Percentiles rank a stretch among this genome's conserved stretches.
Evolutionary conservation across 2,329 filamentous ascomycete species (phyloP).

Genomic region (Sporothrix pallida): DNA sequence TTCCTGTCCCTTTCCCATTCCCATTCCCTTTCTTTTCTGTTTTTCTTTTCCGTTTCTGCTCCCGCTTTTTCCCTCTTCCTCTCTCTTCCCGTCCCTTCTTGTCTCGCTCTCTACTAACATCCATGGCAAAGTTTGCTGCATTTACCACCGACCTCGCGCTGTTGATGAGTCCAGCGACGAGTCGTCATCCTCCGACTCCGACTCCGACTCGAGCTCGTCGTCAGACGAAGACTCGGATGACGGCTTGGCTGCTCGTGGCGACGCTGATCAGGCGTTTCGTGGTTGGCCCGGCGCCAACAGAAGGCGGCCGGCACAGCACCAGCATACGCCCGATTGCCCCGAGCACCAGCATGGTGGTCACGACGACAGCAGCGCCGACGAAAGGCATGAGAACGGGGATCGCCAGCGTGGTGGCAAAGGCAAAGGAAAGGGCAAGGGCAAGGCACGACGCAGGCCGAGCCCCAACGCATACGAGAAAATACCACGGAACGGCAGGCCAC

Average conservation of each 20-base stretch:
- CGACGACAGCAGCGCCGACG: conserved; percentile 45
- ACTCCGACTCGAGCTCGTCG: conserved; percentile 63
- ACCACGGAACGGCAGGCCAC: conserved; percentile 54
- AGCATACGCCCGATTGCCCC: conserved; percentile 46
- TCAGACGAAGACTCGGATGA: conserved; percentile 43
- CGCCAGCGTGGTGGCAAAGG: not conserved
- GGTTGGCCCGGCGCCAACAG: conserved; percentile 36
- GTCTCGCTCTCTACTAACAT: no score
- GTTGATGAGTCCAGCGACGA: conserved; percentile 83
- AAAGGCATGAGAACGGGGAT: conserved; percentile 42
- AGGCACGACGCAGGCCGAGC: conserved; percentile 58
- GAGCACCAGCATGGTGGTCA: conserved; percentile 46
- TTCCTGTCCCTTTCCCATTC: no score
- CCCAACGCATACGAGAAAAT: conserved; percentile 85
- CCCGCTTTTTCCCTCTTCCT: no score
- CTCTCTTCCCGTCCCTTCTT: no score
- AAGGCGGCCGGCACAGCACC: conserved; percentile 41
- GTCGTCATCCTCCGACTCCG: conserved; percentile 60
- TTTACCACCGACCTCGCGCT: conserved; percentile 85
- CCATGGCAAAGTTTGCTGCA: conserved; percentile 81
- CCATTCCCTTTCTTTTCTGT: no score
- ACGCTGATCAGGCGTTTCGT: conserved; percentile 39
- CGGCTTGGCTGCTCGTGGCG: conserved; percentile 36
- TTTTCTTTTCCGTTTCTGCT: no score
- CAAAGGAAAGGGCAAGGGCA: conserved; percentile 37